Conservation (phyloP, 495 filamentous ascomycete genomes). For the Ramalina intermedia region DNA sequence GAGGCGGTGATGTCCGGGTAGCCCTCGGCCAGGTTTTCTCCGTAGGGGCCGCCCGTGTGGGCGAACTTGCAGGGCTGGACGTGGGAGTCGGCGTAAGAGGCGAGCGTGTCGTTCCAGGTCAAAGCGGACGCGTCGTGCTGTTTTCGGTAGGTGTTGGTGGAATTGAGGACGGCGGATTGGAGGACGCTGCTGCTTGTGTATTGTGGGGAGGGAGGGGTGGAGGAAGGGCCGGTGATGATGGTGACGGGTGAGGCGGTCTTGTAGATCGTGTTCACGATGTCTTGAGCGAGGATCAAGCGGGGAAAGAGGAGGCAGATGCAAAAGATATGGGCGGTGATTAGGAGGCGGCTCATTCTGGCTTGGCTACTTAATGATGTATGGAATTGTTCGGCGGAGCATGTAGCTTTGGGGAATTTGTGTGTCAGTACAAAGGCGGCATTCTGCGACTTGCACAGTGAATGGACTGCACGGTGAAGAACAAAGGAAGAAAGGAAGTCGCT, state of each 20-base stretch:
- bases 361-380: no score
- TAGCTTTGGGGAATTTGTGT: no score
- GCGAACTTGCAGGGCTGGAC: conserved; percentile 40
- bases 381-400: no score
- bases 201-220: conserved; percentile 21
- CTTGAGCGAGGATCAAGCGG: background rate
- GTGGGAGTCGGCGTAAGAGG: conserved; percentile 38
- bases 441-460: no score
- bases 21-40: conserved; percentile 66
- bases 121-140: conserved; percentile 48
- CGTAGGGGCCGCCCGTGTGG: conserved; percentile 53
- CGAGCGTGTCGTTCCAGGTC: conserved; percentile 51
- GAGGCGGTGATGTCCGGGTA: conserved; percentile 44
- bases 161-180: conserved; percentile 43
- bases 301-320: background rate
- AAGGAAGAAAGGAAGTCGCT: no score
- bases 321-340: background rate
- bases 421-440: no score
- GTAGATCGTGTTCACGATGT: background rate
- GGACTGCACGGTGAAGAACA: no score
- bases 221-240: background rate
- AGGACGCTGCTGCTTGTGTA: conserved; percentile 39
- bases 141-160: conserved; percentile 52
- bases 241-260: background rate
- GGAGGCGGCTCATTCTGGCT: no score